Evolutionary conservation across 192 early-diverging fungal species (phyloP).

Genomic region (Coemansia sp.): DNA sequence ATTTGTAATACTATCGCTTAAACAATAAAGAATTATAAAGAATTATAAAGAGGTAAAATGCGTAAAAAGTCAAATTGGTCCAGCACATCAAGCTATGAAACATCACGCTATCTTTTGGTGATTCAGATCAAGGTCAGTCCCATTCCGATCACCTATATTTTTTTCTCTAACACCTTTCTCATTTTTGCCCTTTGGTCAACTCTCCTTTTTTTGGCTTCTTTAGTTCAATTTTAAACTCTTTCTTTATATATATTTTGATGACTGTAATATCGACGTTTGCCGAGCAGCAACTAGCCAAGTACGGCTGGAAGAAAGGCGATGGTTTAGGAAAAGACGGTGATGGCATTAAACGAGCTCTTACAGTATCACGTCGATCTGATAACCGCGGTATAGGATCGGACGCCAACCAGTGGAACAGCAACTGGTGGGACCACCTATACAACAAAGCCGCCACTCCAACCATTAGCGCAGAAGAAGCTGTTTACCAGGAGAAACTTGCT

Average conservation of each 20-base stretch:
- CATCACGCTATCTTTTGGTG: neutral
- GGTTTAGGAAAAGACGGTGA: slow-evolving; percentile 77
- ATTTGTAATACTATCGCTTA: neutral
- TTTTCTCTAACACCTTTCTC: neutral
- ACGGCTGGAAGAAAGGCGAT: slow-evolving; percentile 83
- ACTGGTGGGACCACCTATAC: slow-evolving; percentile 96
- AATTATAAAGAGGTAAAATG: neutral
- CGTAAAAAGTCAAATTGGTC: too few species aligned
- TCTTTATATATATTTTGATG: slow-evolving; percentile 10
- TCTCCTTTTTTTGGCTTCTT: too few species aligned
- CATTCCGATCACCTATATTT: neutral
- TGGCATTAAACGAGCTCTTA: slow-evolving; percentile 83
- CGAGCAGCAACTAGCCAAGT: slow-evolving; percentile 81
- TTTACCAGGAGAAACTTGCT: slow-evolving; percentile 8
- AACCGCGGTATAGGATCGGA: slow-evolving; percentile 72
- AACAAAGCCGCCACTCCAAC: slow-evolving; percentile 67
- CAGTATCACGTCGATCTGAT: slow-evolving; percentile 83
- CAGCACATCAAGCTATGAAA: neutral
- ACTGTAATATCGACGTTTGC: slow-evolving; percentile 67
- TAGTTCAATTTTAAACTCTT: neutral
- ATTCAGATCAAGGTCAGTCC: neutral
- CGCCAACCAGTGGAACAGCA: slow-evolving; percentile 77
- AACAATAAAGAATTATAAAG: slow-evolving; percentile 1
- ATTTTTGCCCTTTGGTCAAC: neutral
- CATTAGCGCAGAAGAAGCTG: slow-evolving; percentile 17